Conservation (phyloP, 306 rosid species). For the Casuarina glauca region DNA sequence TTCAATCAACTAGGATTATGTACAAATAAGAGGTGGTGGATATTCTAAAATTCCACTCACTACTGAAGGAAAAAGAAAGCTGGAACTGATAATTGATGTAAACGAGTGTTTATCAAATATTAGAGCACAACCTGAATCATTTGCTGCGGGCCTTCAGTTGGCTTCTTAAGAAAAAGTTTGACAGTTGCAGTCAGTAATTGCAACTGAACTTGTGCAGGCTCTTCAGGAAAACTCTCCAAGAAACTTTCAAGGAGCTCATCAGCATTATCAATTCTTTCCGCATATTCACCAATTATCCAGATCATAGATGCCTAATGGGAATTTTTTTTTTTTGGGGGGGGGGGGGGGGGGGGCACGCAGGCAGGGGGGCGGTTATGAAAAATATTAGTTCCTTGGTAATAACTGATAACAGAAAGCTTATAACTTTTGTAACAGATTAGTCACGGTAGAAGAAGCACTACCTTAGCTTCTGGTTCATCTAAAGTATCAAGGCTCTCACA, state of each 20-base stretch:
- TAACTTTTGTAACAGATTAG: background rate
- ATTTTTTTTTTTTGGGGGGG: background rate
- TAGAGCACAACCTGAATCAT: constrained; percentile 85
- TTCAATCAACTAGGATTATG: background rate
- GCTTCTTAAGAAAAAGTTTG: constrained; percentile 98
- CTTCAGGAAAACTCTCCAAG: constrained; percentile 92
- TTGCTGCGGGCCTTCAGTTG: constrained; percentile 98
- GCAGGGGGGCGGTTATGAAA: background rate
- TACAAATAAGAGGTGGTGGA: background rate
- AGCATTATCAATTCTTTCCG: constrained; percentile 99
- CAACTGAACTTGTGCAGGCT: constrained; percentile 97
- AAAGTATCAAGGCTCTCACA: constrained; percentile 97
- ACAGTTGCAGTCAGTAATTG: constrained; percentile 98
- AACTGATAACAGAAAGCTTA: constrained; percentile 1
- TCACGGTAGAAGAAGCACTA: constrained; percentile 33
- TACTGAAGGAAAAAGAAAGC: constrained; percentile 3
- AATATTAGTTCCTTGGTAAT: background rate
- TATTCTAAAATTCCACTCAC: constrained; percentile 7
- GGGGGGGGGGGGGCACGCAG: background rate
- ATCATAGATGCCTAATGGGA: constrained; percentile 85
- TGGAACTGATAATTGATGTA: constrained; percentile 10
- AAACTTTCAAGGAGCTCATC: constrained; percentile 99
- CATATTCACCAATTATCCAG: constrained; percentile 99
- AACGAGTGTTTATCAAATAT: constrained; percentile 20
- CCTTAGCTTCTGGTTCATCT: constrained; percentile 99